Evolutionary conservation across 108 stramenopile species (phyloP).

Genomic region (Skeletonema potamos): DNA sequence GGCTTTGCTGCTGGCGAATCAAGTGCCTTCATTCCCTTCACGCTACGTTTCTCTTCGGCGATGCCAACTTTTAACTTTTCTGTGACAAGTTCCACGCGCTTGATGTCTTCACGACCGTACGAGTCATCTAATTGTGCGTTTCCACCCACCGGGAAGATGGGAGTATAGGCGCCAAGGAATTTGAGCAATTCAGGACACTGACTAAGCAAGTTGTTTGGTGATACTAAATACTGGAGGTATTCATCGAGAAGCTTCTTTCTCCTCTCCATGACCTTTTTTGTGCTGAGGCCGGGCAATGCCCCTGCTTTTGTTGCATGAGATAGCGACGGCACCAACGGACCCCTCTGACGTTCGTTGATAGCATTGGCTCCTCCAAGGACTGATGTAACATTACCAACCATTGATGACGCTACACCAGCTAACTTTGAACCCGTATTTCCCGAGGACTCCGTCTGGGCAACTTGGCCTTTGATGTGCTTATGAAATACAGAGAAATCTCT

Average conservation of each 20-base stretch:
- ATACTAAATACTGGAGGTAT: slow-evolving; percentile 69
- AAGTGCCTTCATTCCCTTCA: not conserved
- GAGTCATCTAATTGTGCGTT: slow-evolving; percentile 22
- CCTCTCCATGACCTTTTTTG: slow-evolving; percentile 64
- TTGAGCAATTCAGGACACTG: slow-evolving; percentile 71
- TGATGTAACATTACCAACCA: slow-evolving; percentile 16
- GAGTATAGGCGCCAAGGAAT: slow-evolving; percentile 76
- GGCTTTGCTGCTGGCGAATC: not conserved
- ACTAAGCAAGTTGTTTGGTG: slow-evolving; percentile 58
- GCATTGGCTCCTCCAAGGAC: slow-evolving; percentile 48
- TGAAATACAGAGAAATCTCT: slow-evolving; percentile 83
- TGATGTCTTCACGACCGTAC: slow-evolving; percentile 37
- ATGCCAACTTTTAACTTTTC: slow-evolving; percentile 40
- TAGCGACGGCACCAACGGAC: slow-evolving; percentile 74
- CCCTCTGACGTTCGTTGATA: slow-evolving; percentile 38
- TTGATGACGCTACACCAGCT: slow-evolving; percentile 74
- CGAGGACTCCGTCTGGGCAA: slow-evolving; percentile 65
- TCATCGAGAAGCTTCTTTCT: slow-evolving; percentile 68
- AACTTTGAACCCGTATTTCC: slow-evolving; percentile 64
- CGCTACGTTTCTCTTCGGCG: slow-evolving; percentile 28
- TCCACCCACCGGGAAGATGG: slow-evolving; percentile 54
- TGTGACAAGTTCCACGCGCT: slow-evolving; percentile 32
- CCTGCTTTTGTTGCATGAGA: slow-evolving; percentile 73
- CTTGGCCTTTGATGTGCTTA: slow-evolving; percentile 80
- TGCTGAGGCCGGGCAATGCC: slow-evolving; percentile 53